phyloP scores from a whole-genome alignment of 768 basidiomycete species.

The Strobilomyces echinocephalus region DNA sequence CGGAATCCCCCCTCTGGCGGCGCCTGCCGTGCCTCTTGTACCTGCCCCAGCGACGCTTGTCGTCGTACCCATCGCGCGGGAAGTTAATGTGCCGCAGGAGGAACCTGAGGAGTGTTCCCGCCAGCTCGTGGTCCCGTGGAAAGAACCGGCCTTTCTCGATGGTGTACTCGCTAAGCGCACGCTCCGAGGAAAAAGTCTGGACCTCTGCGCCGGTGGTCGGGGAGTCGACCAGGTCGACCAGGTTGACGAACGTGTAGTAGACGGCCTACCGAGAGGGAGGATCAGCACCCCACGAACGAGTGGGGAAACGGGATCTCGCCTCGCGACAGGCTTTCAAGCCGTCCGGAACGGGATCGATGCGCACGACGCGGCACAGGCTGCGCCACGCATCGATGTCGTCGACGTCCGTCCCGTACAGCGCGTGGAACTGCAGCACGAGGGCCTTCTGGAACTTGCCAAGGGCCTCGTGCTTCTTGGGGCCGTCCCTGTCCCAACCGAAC shows the following conservation, averaged over 20 bases:
- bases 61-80: neutral
- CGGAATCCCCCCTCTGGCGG: conserved; percentile 9
- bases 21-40: neutral
- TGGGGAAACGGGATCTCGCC: neutral
- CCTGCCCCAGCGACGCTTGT: neutral
- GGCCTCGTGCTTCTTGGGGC: neutral
- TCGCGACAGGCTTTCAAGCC: neutral
- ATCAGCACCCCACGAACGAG: neutral
- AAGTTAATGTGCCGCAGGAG: conserved; percentile 7
- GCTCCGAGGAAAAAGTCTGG: neutral
- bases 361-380: neutral
- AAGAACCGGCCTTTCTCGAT: conserved; percentile 9
- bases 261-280: neutral
- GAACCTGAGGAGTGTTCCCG: conserved; percentile 3
- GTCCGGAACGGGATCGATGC: neutral
- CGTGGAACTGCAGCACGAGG: neutral
- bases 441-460: neutral
- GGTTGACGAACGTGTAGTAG: neutral
- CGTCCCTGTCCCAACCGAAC: conserved; percentile 1
- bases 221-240: conserved; percentile 1
- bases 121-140: conserved; percentile 1
- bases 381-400: neutral
- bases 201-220: neutral
- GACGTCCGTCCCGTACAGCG: neutral
- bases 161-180: neutral